These are phyloP conservation scores for Zarea fungicola DNA, from an alignment of 2,329 filamentous ascomycete species.

Conservation along the genomic window DNA sequence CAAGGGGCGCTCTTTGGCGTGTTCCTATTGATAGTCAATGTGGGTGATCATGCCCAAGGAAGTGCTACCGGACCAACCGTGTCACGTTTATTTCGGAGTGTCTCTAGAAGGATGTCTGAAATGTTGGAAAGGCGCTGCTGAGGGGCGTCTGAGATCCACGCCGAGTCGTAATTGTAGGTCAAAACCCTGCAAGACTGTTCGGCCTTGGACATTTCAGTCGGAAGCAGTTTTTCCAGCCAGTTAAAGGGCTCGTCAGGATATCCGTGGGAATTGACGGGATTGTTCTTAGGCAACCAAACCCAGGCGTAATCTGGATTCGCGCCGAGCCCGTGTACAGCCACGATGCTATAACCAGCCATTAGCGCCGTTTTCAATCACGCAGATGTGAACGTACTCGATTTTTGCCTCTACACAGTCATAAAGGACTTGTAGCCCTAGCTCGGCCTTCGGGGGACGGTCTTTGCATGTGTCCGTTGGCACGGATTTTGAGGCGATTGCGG, in stretches of 20 bases:
- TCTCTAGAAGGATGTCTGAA: conserved; percentile 1
- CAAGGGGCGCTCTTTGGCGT: conserved; percentile 4
- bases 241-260: conserved; percentile 12
- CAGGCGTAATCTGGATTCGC: conserved; percentile 15
- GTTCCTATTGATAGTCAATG: neutral
- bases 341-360: conserved; percentile 4
- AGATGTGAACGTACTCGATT: neutral
- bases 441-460: neutral
- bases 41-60: too few species aligned
- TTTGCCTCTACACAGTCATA: neutral
- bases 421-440: neutral
- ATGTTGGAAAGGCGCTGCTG: conserved; percentile 12
- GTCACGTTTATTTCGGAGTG: neutral
- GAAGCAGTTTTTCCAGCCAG: conserved; percentile 8
- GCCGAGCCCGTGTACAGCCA: conserved; percentile 13
- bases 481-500: too few species aligned
- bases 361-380: too few species aligned
- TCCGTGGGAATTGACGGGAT: neutral
- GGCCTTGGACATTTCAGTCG: neutral
- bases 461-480: too few species aligned
- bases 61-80: too few species aligned
- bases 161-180: conserved; percentile 12
- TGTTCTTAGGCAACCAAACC: conserved; percentile 15
- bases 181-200: conserved; percentile 8
- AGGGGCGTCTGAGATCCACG: neutral